Conservation (phyloP, 192 early-diverging fungal species). For the Physocladia obscura region DNA sequence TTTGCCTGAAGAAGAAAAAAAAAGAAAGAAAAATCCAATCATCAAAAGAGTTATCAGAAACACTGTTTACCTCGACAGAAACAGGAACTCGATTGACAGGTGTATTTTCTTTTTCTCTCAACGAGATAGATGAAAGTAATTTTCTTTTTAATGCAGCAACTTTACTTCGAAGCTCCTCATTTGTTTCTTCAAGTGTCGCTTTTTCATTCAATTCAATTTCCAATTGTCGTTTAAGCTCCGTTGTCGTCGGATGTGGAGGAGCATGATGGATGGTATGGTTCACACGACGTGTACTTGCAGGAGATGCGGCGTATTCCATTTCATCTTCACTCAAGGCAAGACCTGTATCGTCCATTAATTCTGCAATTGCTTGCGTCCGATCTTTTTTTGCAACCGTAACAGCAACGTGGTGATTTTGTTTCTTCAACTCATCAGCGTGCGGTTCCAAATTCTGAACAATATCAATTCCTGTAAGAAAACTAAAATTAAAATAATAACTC, state of each 20-base stretch:
- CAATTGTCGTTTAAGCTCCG: constrained; percentile 2
- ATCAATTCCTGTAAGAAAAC: background rate
- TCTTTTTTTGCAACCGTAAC: too few relatives aligned
- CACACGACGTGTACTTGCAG: background rate
- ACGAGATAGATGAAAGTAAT: constrained; percentile 4
- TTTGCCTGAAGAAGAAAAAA: constrained; percentile 20
- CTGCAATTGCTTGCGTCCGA: too few relatives aligned
- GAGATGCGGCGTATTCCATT: background rate
- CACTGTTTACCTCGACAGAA: constrained; percentile 25
- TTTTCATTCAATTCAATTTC: constrained; percentile 22
- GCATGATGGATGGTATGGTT: too few relatives aligned
- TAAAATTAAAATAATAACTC: constrained; percentile 12
- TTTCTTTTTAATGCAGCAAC: constrained; percentile 23
- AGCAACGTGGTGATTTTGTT: too few relatives aligned
- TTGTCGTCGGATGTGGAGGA: too few relatives aligned
- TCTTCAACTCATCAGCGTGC: too few relatives aligned
- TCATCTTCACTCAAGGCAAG: background rate
- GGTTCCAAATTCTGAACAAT: too few relatives aligned
- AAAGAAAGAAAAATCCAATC: background rate
- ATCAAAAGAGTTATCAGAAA: background rate
- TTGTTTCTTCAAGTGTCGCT: constrained; percentile 1
- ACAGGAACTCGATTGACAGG: constrained; percentile 3
- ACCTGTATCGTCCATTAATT: too few relatives aligned
- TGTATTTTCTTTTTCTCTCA: constrained; percentile 5
- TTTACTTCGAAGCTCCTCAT: constrained; percentile 23